These are phyloP conservation scores for Theobroma grandiflorum DNA, from an alignment of 441 rosid genomes.

Conservation along the genomic window DNA sequence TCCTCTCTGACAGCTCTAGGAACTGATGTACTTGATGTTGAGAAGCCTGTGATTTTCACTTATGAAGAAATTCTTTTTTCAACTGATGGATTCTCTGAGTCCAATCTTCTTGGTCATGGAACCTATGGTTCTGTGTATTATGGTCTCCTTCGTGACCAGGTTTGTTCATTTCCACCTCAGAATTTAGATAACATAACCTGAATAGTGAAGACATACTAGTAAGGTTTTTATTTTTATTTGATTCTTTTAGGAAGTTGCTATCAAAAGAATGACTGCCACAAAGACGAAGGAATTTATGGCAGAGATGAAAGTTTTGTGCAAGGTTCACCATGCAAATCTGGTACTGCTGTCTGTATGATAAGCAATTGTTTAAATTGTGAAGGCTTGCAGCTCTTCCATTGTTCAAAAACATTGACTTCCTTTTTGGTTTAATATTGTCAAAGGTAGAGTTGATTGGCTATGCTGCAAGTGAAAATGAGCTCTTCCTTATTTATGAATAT, in stretches of 20 bases:
- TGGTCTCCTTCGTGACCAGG: slow-evolving; percentile 87
- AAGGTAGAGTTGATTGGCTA: slow-evolving; percentile 98
- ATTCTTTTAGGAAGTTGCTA: slow-evolving; percentile 79
- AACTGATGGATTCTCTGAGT: slow-evolving; percentile 89
- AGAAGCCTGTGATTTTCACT: slow-evolving; percentile 85
- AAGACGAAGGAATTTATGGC: slow-evolving; percentile 93
- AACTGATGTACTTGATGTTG: slow-evolving; percentile 78
- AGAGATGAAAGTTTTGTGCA: slow-evolving; percentile 97
- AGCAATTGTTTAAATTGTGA: background rate
- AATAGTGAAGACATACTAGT: background rate
- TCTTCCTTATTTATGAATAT: slow-evolving; percentile 90
- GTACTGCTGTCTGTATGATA: slow-evolving; percentile 47
- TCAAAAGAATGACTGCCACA: slow-evolving; percentile 95
- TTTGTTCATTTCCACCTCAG: slow-evolving; percentile 29
- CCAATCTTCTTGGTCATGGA: slow-evolving; percentile 93
- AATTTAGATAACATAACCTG: background rate
- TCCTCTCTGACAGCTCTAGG: slow-evolving; percentile 61
- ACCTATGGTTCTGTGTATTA: slow-evolving; percentile 89
- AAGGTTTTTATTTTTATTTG: slow-evolving; percentile 25
- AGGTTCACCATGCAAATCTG: slow-evolving; percentile 96
- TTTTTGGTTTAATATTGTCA: slow-evolving; percentile 50
- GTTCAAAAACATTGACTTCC: slow-evolving; percentile 36
- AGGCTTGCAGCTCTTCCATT: slow-evolving; percentile 20
- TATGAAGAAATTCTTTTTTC: slow-evolving; percentile 79
- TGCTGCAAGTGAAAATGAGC: slow-evolving; percentile 80